Base-by-base conservation (phyloP, 228 moss, liverwort and hornwort species). In the Sphagnum fallax region DNA sequence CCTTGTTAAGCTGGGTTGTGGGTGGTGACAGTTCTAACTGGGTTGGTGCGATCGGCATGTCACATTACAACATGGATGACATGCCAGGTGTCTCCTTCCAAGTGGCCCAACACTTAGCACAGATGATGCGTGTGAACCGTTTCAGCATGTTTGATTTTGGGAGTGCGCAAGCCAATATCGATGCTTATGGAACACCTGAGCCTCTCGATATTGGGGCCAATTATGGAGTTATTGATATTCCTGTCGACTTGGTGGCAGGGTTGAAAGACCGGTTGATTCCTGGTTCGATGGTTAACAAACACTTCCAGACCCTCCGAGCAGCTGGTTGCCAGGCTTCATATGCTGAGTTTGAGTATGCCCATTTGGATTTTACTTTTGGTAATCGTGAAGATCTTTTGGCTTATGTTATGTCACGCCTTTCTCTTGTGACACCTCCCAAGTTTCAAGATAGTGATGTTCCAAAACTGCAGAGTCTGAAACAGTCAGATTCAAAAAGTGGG, bases 11-110 rank as follows among this genome's bases (percentile, higher is more conserved):
- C 73, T 87, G 68, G 6, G 13, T 66, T 0, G 73, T 82, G 0
- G 98, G 98, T 47, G 98, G 98, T 4, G 98, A 98, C 72, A 82
- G 81, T 52, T 98, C 98, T 13, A 94, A 98, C 75, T 98, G 98
- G 98, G 76, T 98, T 1, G 94, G 93, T 8, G 94, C 86, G 4
- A 51, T 98, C 15, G 98, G 92, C 16, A 74, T 93, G 90, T 81
- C 98, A 0, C 98, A 98, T 51, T 98, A 98, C 69, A 98, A 98
- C 75, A 90, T 94, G 94, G 89, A 98, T 49, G 94, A 89, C 73
- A 98, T 98, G 98, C 98, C 98, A 8, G 98, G 98, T 3, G 62
- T 98, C 48, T 87, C 94, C 8, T 82, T 87, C 48, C 62, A 77
- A 6, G 94, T 92, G 4, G 90, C 65, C 5, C 65, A 79, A n/a